These are phyloP conservation scores for Pterocarpus santalinus DNA, from an alignment of 306 rosid species.

Conservation along the genomic window DNA sequence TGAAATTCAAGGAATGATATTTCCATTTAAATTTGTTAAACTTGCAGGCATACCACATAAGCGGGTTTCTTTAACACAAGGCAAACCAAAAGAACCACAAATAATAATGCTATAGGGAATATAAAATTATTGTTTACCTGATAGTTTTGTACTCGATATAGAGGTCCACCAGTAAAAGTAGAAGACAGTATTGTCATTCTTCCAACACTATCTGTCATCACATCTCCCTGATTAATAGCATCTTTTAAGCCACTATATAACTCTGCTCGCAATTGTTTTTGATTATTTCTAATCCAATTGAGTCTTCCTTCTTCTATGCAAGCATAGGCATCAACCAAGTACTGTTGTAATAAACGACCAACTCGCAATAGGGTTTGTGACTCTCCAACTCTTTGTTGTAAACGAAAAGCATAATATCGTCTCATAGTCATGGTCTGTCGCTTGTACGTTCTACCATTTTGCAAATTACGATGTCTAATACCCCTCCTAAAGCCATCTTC, in stretches of 20 bases:
- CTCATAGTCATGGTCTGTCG: neutral
- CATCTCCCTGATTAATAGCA: neutral
- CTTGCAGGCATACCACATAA: no score
- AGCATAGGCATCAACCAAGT: slow-evolving; percentile 10
- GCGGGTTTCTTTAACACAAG: no score
- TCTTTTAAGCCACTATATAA: neutral
- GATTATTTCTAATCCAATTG: neutral
- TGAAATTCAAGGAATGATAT: no score
- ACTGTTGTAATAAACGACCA: neutral
- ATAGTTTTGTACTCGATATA: neutral
- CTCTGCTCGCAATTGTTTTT: neutral
- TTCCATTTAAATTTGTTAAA: no score
- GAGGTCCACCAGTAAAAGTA: neutral
- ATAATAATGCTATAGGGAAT: no score
- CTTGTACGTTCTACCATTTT: neutral
- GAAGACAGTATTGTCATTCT: neutral
- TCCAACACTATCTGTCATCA: neutral
- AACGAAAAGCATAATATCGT: neutral
- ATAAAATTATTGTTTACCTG: neutral
- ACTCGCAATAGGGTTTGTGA: neutral
- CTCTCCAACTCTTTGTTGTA: neutral
- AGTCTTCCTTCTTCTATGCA: slow-evolving; percentile 6
- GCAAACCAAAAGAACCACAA: no score
- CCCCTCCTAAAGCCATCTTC: neutral
- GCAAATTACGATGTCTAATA: neutral